Base-by-base conservation (phyloP, 2,329 filamentous ascomycete genomes). In the Coniochaeta sp. region DNA sequence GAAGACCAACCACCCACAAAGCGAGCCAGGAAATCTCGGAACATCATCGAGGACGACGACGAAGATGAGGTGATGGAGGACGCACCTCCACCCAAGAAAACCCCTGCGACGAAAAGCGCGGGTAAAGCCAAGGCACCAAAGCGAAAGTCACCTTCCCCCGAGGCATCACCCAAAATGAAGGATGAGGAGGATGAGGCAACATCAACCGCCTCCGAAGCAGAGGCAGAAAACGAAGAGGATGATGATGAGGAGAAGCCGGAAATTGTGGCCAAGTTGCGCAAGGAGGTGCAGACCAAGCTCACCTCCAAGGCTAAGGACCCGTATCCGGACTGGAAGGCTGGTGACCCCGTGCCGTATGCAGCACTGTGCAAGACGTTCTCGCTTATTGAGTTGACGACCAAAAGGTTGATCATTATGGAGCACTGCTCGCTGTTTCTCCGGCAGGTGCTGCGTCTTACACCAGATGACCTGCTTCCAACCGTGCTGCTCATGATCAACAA, bases 401-500 rank as follows among this genome's bases (percentile, higher is more conserved):
- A 97, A 66, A 83, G 94, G 51, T 71, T 99, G 40, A 77, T 91
- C 55, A 99, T 99, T 56, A 81, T 87, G 58, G 88, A 91, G 16
- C 86, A 96, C 65, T 96, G 91, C 69, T 87, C 91, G 1, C 77
- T 90, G 1, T 97, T 99, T 65, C 77, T 99, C 48, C 87, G 89
- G 30, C 94, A 99, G 70, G 92, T 99, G n/a, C 78, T 97, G 59
- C 83, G 92, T 16, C 75, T 99, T 31, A 96, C 91, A 0, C 94
- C 94, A 0, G 77, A 85, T 14, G 94, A 99, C 65, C 77, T 99
- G 18, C 78, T 96, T 2, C 85, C 91, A 0, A 96, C 90, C 0
- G 85, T 97, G 22, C 77, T 96, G 56, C 81, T 99, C 27, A 97
- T 99, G 94, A 89, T 96, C 68, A 96, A 96, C 71, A 97, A 97